Evolutionary conservation across 192 early-diverging fungal genomes (phyloP), one percentile per base, ranked within the genome.

Genomic region (Lobulomyces angularis): DNA sequence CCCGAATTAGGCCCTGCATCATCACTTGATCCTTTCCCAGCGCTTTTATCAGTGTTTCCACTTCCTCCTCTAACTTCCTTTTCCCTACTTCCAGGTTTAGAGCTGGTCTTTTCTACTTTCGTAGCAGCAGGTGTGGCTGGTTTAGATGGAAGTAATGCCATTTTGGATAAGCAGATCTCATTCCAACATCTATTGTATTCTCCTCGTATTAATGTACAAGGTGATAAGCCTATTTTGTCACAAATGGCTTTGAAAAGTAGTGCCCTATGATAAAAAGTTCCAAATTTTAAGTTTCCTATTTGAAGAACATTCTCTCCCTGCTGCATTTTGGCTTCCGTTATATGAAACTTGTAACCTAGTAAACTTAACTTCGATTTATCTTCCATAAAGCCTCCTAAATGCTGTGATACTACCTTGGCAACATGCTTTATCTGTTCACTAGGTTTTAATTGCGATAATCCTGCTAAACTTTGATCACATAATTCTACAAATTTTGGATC

Each of bases 221-320:
- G 59, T 5, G 45, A 45, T 12, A 72, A 23, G 12, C 59, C 62
- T 12, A 71, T 46, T 38, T 45, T 37, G 43, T 74, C 71, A 51
- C 63, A 67, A 0, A 74, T 19, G 12, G 38, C 59, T 31, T 74
- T 74, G 47, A 74, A 74, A n/a, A 74, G 59, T 24, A 74, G 36
- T 1, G 71, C 71, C 22, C 71, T 31, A 37, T 74, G 71, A 40
- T 74, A 74, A 31, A 74, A 74, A 1, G 65, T 74, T 6, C 71
- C 71, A 12, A 47, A 46, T 3, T 25, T 37, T 8, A 74, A 42
- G 14, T 35, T 14, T 1, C 71, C 71, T 9, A 74, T 34, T n/a
- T 49, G 60, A 14, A 74, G 27, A 12, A 73, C 62, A 42, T 74
- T 74, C 7, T 52, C 40, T 16, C 35, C 51, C 2, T 27, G 19